Evolutionary conservation across 2,329 filamentous ascomycete species (phyloP), one percentile per base, ranked within the genome.

Genomic region (Bimuria novae-zelandiae): DNA sequence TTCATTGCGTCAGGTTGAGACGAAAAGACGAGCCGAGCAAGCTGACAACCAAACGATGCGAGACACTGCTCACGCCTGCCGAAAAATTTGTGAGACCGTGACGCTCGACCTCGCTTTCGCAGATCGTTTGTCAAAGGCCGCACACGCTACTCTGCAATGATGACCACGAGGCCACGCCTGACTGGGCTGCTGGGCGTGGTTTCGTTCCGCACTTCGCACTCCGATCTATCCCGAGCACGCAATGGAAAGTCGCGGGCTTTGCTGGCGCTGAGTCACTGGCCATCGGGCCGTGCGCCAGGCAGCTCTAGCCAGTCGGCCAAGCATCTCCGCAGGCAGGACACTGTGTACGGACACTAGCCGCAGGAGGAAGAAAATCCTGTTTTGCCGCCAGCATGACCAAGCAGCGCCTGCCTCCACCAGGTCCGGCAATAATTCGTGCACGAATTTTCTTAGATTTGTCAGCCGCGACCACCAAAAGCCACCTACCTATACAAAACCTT

Each of bases 301-400:
- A 27, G 42, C 36, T 51, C 46, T 11, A 36, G 16, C 12, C 55
- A 54, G 30, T 30, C 29, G 29, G 21, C 56, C 61, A 60, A 59
- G 51, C 56, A 54, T 55, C 44, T 33, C 57, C 41, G 39, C 49
- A 63, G 54, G 55, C 63, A 61, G 54, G 54, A 47, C 52, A 63
- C 56, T n/a, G n/a, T n/a, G n/a, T n/a, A n/a, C n/a, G n/a, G n/a
- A 14, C 19, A 8, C 33, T 8, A 21, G 35, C 25, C n/a, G n/a
- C n/a, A n/a, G n/a, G n/a, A n/a, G 33, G 16, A 3, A 46, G 46
- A 39, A 49, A 56, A 56, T 47, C 53, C 40, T 53, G 36, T 56
- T 58, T 36, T 12, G 19, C 52, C 43, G 23, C 55, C 61, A 59
- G 37, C 62, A 57, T 69, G 58, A 63, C 58, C 54, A 48, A 46